Evolutionary conservation across 495 filamentous ascomycete species (phyloP), one percentile per base, ranked within the genome.

Genomic region (Penicillium lividum): DNA sequence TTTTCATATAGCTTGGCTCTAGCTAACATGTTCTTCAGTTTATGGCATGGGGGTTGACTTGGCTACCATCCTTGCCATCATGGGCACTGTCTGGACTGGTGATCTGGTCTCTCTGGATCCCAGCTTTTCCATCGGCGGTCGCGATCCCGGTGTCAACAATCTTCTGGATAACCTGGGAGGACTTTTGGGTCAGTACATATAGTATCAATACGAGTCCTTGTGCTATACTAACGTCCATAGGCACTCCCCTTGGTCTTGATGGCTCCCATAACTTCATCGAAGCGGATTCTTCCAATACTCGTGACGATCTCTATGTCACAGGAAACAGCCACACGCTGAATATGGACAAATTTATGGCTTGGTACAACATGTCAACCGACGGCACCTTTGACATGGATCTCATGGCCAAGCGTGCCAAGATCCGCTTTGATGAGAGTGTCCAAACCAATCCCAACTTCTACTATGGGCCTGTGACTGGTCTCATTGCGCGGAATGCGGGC

Each of bases 241-340:
- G 70, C 29, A 58, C 67, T 16, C 77, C 79, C 15, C 65, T 69
- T 44, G 81, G 82, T 22, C 67, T 86, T 6, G 73, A 71, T 44
- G 79, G 79, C 49, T 81, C 76, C 4, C 84, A 86, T 62, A 83
- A 80, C 64, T 80, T 81, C 33, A 80, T 80, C 61, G 84, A 86
- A 66, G 61, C 72, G 5, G 83, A 88, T 64, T 77, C 71, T 11
- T 86, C 82, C 36, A 75, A 83, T 8, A 82, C 80, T 0, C 76
- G 79, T 11, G 75, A 76, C 13, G 82, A 86, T 51, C 72, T 80
- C 15, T 84, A 82, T 53, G 61, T 77, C 29, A 76, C 73, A 13
- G 77, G 77, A 28, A 77, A 77, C 56, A 73, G 67, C 54, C 65
- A 68, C 54, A 68, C 64, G 8, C 57, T 82, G 45, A 73, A 78